Percentiles rank a stretch among this genome's conserved stretches.
These are phyloP conservation scores for Hamigera avellanea DNA, from an alignment of 495 filamentous ascomycete genomes.

Conservation along the genomic window DNA sequence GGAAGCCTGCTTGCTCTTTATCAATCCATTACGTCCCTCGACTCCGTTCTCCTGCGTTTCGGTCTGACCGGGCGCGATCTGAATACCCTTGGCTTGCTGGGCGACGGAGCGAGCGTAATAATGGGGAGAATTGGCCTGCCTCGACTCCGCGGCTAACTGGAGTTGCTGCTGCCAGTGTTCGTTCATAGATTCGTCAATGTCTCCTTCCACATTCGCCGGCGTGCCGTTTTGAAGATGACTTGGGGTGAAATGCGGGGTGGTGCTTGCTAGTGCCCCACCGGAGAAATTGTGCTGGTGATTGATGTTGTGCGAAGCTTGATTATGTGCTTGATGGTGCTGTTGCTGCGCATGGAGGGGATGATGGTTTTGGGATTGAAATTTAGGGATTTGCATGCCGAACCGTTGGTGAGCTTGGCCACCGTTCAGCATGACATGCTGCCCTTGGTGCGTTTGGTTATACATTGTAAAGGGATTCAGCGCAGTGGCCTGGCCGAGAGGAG, in stretches of 20 bases:
- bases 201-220: slow-evolving; percentile 42
- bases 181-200: slow-evolving; percentile 48
- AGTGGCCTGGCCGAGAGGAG: slow-evolving; percentile 52
- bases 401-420: slow-evolving; percentile 48
- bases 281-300: slow-evolving; percentile 75
- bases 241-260: slow-evolving; percentile 65
- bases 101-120: slow-evolving; percentile 51
- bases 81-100: slow-evolving; percentile 49
- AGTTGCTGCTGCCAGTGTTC: slow-evolving; percentile 89
- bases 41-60: slow-evolving; percentile 48
- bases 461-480: slow-evolving; percentile 58
- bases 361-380: slow-evolving; percentile 58
- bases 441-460: slow-evolving; percentile 73
- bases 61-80: slow-evolving; percentile 41
- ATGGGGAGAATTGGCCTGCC: slow-evolving; percentile 50
- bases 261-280: slow-evolving; percentile 56
- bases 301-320: slow-evolving; percentile 54
- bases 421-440: slow-evolving; percentile 71
- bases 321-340: slow-evolving; percentile 61
- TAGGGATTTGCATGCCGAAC: slow-evolving; percentile 54
- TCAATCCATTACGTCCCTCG: slow-evolving; percentile 50
- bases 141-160: slow-evolving; percentile 61
- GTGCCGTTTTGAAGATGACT: slow-evolving; percentile 68
- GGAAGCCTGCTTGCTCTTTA: slow-evolving; percentile 42
- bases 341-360: slow-evolving; percentile 68